Conservation (phyloP, 2,329 filamentous ascomycete species). For the Mycocentrospora acerina region DNA sequence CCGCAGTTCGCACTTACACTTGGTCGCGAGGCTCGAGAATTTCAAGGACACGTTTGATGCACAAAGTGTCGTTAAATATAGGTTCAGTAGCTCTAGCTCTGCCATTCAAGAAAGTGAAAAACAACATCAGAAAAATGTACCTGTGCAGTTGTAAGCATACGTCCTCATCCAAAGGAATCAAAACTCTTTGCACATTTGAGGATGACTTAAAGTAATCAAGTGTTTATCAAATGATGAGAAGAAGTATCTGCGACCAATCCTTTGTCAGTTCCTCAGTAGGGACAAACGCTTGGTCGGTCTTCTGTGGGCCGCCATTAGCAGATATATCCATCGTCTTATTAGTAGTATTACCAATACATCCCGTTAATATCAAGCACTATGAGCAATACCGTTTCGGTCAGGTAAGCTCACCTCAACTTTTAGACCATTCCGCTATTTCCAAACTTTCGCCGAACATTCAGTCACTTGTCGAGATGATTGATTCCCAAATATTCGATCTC, state of each 20-base stretch:
- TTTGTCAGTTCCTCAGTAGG: slow-evolving; percentile 5
- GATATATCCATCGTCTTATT: slow-evolving; percentile 7
- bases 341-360: slow-evolving; percentile 6
- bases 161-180: background rate
- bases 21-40: slow-evolving; percentile 2
- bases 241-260: slow-evolving; percentile 1
- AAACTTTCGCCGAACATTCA: too few species aligned
- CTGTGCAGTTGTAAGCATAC: background rate
- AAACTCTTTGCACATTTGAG: slow-evolving; percentile 5
- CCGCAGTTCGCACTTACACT: slow-evolving; percentile 3
- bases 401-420: too few species aligned
- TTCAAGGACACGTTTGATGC: slow-evolving; percentile 6
- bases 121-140: background rate
- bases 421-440: too few species aligned
- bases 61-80: background rate
- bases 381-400: slow-evolving; percentile 31
- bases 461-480: too few species aligned
- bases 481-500: too few species aligned
- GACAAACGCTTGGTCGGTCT: slow-evolving; percentile 8
- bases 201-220: slow-evolving; percentile 6
- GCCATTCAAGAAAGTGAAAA: background rate
- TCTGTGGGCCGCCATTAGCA: slow-evolving; percentile 6
- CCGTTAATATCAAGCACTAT: slow-evolving; percentile 74
- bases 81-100: background rate
- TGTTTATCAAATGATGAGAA: slow-evolving; percentile 4